Conservation (phyloP, 768 basidiomycete genomes). For the Tylopilus felleus region DNA sequence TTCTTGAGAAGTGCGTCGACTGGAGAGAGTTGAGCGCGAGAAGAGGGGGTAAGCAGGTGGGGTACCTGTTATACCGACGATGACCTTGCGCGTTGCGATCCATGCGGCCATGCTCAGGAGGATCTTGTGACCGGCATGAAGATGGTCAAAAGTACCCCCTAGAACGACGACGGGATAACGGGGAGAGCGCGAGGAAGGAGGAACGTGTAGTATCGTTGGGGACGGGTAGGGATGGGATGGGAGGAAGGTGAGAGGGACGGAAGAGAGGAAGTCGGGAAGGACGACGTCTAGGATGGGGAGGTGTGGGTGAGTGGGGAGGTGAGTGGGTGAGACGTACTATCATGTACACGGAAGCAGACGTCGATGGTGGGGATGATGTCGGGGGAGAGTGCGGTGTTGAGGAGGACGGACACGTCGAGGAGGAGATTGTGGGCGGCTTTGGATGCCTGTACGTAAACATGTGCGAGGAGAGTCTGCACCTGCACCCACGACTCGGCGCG, state of each 20-base stretch:
- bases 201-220: background rate
- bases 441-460: constrained; percentile 83
- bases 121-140: constrained; percentile 97
- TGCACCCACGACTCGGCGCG: constrained; percentile 57
- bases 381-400: constrained; percentile 52
- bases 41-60: constrained; percentile 15
- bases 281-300: constrained; percentile 23
- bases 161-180: constrained; percentile 71
- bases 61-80: constrained; percentile 84
- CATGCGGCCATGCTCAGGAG: constrained; percentile 89
- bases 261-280: constrained; percentile 42
- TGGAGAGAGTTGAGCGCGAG: constrained; percentile 29
- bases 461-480: constrained; percentile 75
- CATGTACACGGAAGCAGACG: constrained; percentile 42
- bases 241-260: constrained; percentile 31
- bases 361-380: constrained; percentile 38
- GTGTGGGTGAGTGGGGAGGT: constrained; percentile 26
- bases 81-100: constrained; percentile 74
- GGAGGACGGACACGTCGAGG: constrained; percentile 74
- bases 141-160: constrained; percentile 97
- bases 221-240: constrained; percentile 7
- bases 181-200: constrained; percentile 8
- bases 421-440: constrained; percentile 71
- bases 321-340: constrained; percentile 35
- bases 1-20: constrained; percentile 67